Evolutionary conservation across 768 basidiomycete species (phyloP).

Genomic region (Leccinum aurantiacum): DNA sequence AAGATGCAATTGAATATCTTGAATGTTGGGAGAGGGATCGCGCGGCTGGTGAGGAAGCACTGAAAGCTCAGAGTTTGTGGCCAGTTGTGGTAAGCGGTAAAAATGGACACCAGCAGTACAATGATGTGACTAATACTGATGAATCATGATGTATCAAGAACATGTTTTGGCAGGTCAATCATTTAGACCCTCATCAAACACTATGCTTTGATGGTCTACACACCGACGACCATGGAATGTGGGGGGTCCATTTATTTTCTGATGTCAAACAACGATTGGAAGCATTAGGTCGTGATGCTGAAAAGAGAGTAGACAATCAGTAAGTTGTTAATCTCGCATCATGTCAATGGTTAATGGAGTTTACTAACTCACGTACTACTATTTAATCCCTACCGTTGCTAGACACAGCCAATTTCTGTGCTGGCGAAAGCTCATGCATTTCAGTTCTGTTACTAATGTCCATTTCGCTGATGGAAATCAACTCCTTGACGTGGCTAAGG

Average conservation of each 20-base stretch:
- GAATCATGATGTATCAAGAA: neutral
- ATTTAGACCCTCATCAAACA: neutral
- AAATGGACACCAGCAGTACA: too few relatives aligned
- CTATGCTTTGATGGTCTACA: neutral
- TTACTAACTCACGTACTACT: too few relatives aligned
- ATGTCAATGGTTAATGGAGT: too few relatives aligned
- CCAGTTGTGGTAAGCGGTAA: neutral
- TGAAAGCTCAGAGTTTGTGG: neutral
- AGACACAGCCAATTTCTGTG: neutral
- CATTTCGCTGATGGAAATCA: neutral
- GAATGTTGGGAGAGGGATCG: neutral
- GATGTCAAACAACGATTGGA: too few relatives aligned
- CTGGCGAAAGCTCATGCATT: neutral
- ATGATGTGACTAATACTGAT: too few relatives aligned
- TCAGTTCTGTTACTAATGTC: neutral
- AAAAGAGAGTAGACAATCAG: too few relatives aligned
- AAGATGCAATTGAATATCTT: neutral
- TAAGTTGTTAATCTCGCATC: too few relatives aligned
- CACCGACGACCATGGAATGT: neutral
- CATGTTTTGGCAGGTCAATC: neutral
- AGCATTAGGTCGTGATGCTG: too few relatives aligned
- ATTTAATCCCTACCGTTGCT: too few relatives aligned
- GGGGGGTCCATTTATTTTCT: neutral
- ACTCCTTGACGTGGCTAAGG: neutral
- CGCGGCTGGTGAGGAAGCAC: too few relatives aligned